phyloP scores from a whole-genome alignment of 2,329 filamentous ascomycete species.

The Ophiostoma ips region DNA sequence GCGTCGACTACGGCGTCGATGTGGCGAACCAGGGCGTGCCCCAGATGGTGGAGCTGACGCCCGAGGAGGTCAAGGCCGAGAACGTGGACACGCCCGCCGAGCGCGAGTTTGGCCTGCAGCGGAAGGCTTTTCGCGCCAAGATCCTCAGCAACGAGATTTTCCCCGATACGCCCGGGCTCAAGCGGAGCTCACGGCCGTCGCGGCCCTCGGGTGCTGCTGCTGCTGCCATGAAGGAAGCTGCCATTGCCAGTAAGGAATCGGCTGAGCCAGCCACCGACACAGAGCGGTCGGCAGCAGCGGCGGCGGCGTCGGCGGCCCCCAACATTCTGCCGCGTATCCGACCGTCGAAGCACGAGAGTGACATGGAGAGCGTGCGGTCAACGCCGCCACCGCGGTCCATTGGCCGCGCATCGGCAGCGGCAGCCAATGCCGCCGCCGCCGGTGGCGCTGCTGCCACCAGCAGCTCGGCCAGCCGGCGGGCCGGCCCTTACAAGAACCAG shows the following conservation, averaged over 20 bases:
- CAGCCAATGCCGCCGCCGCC: constrained; percentile 28
- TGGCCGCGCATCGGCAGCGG: constrained; percentile 23
- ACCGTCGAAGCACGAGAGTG: constrained; percentile 47
- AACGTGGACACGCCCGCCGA: constrained; percentile 64
- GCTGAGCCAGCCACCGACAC: constrained; percentile 25
- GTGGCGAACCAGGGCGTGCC: constrained; percentile 59
- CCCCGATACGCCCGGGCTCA: constrained; percentile 44
- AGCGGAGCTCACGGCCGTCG: constrained; percentile 33
- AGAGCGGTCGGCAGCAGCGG: too few species aligned
- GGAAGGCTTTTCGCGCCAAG: constrained; percentile 59
- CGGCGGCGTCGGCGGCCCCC: constrained; percentile 31
- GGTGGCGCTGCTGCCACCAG: constrained; percentile 22
- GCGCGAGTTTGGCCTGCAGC: constrained; percentile 54
- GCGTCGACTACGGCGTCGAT: constrained; percentile 49
- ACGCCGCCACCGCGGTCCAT: constrained; percentile 34
- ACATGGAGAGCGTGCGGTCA: constrained; percentile 37
- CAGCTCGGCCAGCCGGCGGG: constrained; percentile 28
- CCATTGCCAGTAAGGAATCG: constrained; percentile 13
- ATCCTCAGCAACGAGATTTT: constrained; percentile 66
- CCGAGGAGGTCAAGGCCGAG: constrained; percentile 51
- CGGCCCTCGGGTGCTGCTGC: constrained; percentile 12
- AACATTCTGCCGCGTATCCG: constrained; percentile 46
- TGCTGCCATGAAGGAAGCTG: constrained; percentile 11
- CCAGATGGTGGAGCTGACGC: constrained; percentile 47
- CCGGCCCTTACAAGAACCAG: constrained; percentile 43